Evolutionary conservation across 139 green algal species (phyloP).

Genomic region (Coelastrella sp.): DNA sequence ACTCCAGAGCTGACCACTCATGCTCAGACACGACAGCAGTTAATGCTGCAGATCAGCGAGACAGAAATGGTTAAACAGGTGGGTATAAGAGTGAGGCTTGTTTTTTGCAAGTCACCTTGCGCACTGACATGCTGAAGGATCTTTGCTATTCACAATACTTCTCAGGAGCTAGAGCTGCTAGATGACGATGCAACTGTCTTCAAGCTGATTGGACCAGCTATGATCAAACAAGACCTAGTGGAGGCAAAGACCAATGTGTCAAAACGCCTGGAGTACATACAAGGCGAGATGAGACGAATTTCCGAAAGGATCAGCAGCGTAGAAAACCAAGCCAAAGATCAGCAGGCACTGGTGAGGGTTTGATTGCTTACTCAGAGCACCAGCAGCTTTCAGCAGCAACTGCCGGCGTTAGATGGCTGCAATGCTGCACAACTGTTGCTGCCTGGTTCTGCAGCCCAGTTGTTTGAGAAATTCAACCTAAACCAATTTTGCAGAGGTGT

Average conservation of each 20-base stretch:
- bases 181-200: conserved; percentile 85
- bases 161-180: conserved; percentile 84
- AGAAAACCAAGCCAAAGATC: conserved; percentile 61
- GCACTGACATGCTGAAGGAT: not conserved
- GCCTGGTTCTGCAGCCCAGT: too few species aligned
- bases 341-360: conserved; percentile 59
- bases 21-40: conserved; percentile 59
- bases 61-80: conserved; percentile 82
- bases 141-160: not conserved
- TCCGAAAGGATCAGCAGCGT: conserved; percentile 62
- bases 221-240: conserved; percentile 88
- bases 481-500: too few species aligned
- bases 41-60: conserved; percentile 74
- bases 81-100: too few species aligned
- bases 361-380: too few species aligned
- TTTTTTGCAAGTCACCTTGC: not conserved
- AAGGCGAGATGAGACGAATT: conserved; percentile 61
- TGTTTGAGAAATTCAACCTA: too few species aligned
- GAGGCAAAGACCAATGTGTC: conserved; percentile 90
- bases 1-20: conserved; percentile 70
- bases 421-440: too few species aligned
- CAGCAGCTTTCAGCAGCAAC: too few species aligned
- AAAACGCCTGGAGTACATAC: conserved; percentile 93
- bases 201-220: conserved; percentile 90
- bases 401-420: too few species aligned